Percentiles rank a stretch among this genome's conserved stretches.
phyloP scores from a whole-genome alignment of 139 green algal genomes.

The Prasinococcaceae sp. region DNA sequence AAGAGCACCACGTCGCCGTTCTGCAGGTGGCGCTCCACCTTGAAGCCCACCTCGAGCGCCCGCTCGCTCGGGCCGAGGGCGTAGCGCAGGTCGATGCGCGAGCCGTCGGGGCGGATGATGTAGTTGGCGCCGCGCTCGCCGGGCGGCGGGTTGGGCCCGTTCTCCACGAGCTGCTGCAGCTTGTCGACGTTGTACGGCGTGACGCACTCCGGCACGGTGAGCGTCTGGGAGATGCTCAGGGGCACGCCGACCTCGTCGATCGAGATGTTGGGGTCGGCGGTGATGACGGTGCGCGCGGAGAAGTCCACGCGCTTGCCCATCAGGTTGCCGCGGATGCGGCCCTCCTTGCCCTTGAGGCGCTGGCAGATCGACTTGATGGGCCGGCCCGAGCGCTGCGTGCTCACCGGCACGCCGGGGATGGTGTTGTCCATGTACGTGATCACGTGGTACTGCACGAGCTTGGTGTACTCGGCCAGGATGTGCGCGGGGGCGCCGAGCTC shows the following conservation, averaged over 20 bases:
- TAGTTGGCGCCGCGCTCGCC: conserved; percentile 88
- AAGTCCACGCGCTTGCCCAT: conserved; percentile 99
- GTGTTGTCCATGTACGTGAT: conserved; percentile 93
- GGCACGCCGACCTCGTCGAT: conserved; percentile 97
- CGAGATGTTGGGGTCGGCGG: conserved; percentile 88
- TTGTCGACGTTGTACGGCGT: conserved; percentile 42
- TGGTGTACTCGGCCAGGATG: conserved; percentile 65
- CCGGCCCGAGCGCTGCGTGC: conserved; percentile 31
- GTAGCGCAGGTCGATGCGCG: conserved; percentile 79
- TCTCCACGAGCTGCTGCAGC: conserved; percentile 80
- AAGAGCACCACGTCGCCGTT: conserved; percentile 96
- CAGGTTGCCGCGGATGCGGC: conserved; percentile 93
- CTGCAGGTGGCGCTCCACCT: conserved; percentile 83
- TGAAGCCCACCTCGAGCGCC: conserved; percentile 64
- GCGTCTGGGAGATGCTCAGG: conserved; percentile 90
- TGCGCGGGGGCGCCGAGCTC: conserved; percentile 73
- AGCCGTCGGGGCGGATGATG: conserved; percentile 90
- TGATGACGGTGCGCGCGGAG: conserved; percentile 93
- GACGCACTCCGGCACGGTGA: conserved; percentile 93
- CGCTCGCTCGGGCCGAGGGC: conserved; percentile 45
- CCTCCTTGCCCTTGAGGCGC: conserved; percentile 62
- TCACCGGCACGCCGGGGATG: conserved; percentile 65
- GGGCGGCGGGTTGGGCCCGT: conserved; percentile 82
- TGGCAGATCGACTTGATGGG: conserved; percentile 94
- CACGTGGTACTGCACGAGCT: conserved; percentile 80